Conservation (phyloP, 73 alveolate species). For the Stentor roeselii region DNA sequence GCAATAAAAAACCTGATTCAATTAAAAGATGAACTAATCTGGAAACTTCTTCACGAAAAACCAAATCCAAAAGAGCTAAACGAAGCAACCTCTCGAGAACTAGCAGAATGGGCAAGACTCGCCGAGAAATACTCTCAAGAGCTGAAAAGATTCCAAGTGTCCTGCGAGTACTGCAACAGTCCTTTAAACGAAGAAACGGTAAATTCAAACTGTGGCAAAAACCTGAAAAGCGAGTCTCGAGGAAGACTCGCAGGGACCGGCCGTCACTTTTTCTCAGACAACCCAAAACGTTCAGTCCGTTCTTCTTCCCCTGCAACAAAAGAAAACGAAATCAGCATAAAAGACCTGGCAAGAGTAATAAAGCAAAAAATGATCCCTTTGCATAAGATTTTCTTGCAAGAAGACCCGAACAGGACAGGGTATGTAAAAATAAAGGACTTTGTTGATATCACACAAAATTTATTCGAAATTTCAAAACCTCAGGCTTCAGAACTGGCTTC, state of each 20-base stretch:
- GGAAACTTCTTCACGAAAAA: constrained; percentile 26
- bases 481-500: neutral
- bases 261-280: neutral
- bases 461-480: neutral
- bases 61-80: constrained; percentile 12
- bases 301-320: neutral
- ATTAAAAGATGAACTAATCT: constrained; percentile 29
- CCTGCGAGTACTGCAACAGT: neutral
- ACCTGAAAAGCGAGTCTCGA: neutral
- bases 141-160: neutral
- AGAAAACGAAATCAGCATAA: neutral
- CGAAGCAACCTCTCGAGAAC: neutral
- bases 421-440: neutral
- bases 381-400: neutral
- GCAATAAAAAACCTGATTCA: neutral
- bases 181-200: constrained; percentile 12
- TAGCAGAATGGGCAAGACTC: constrained; percentile 29
- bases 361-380: neutral
- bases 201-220: constrained; percentile 26
- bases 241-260: constrained; percentile 10
- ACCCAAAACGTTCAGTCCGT: neutral
- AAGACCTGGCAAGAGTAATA: neutral
- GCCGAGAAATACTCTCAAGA: constrained; percentile 22
- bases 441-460: neutral
- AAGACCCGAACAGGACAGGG: neutral